phyloP scores from a whole-genome alignment of 2,329 filamentous ascomycete genomes.

The Dichotomopilus funicola region DNA sequence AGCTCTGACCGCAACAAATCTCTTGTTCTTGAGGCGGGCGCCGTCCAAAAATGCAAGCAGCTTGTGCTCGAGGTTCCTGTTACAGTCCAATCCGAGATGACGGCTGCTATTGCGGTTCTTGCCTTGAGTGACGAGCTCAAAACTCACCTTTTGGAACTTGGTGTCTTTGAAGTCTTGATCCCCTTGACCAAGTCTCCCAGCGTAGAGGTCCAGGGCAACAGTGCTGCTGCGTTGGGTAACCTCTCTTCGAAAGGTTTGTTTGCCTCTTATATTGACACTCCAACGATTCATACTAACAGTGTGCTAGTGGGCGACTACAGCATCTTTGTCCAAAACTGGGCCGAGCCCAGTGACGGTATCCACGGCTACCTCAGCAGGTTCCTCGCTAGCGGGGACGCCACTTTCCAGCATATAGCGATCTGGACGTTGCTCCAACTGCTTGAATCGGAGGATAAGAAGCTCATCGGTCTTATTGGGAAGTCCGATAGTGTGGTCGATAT shows the following conservation, averaged over 20 bases:
- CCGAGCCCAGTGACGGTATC: slow-evolving; percentile 84
- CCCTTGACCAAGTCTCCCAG: slow-evolving; percentile 91
- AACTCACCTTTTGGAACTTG: slow-evolving; percentile 78
- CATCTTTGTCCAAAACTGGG: slow-evolving; percentile 93
- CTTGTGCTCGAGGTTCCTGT: slow-evolving; percentile 88
- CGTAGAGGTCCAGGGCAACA: slow-evolving; percentile 97
- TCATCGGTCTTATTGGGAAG: slow-evolving; percentile 84
- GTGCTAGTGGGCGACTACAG: slow-evolving; percentile 83
- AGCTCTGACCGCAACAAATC: slow-evolving; percentile 98
- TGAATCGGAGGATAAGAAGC: slow-evolving; percentile 84
- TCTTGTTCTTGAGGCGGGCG: slow-evolving; percentile 90
- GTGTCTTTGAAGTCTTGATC: slow-evolving; percentile 94
- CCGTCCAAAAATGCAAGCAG: slow-evolving; percentile 98
- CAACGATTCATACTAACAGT: slow-evolving; percentile 4
- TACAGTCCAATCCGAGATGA: slow-evolving; percentile 98
- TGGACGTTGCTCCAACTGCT: slow-evolving; percentile 95
- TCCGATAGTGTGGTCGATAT: slow-evolving; percentile 88
- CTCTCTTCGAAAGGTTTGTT: slow-evolving; percentile 83
- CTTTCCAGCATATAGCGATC: slow-evolving; percentile 98
- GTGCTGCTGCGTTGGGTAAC: slow-evolving; percentile 90
- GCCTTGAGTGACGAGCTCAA: slow-evolving; percentile 95
- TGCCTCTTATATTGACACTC: background rate
- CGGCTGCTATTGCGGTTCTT: slow-evolving; percentile 94
- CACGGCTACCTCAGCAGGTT: slow-evolving; percentile 93
- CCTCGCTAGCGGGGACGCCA: slow-evolving; percentile 87